Base-by-base conservation (phyloP, 352 stramenopile species). In the Phytophthora vignae region DNA sequence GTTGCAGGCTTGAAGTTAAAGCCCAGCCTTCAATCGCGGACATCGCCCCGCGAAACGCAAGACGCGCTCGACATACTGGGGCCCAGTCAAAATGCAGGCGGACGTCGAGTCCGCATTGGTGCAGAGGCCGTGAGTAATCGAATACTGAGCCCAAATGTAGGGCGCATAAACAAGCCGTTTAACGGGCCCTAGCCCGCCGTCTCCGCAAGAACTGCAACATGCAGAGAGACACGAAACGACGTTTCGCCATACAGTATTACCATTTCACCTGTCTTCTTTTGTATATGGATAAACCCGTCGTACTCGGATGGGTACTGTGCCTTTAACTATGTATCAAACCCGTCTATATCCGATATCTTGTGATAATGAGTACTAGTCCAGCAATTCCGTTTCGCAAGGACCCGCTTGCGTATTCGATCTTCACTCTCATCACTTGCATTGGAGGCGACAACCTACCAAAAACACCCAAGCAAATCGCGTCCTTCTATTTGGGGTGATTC, bases 151-250 rank as follows among this genome's bases (percentile, higher is more conserved):
- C 19, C 29, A 68, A 68, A 71, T 57, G 31, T 63, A 14, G 38
- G 14, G 52, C 12, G n/a, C 46, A 69, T 3, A 65, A 46, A 65
- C 60, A 6, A 10, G 59, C 14, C 57, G 46, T 29, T 53, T 22
- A 53, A 53, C 19, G 46, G 10, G n/a, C 49, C 49, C 49, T 55
- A 55, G 14, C 49, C 49, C 56, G 56, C 38, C 3, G 17, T 46
- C 44, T 64, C 59, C 25, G 59, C 7, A 53, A 38, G 11, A 31
- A 75, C 77, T 85, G 74, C 78, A 85, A 83, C 71, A 75, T 79
- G 61, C 64, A 78, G 69, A 80, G 62, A 83, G 72, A 82, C 76
- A 79, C 72, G 72, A 76, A 71, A 48, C 71, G 60, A 40, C 62
- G 53, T 74, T 77, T 75, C 55, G 29, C 25, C 12, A n/a, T n/a